Evolutionary conservation across 2,329 filamentous ascomycete genomes (phyloP).

Genomic region (Tolypocladium guangdongense): DNA sequence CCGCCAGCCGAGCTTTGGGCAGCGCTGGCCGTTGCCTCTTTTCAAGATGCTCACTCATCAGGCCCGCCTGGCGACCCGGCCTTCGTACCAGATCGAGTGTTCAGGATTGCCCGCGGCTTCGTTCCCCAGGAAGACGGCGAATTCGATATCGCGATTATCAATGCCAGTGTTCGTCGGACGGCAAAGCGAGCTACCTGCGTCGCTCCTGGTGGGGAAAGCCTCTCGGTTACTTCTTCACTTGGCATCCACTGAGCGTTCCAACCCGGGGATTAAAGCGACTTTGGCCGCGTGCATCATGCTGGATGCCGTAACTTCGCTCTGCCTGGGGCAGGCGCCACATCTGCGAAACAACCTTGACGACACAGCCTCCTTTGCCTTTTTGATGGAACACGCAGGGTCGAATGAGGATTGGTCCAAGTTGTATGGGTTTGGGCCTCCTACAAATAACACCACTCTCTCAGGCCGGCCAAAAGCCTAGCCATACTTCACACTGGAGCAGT

Average conservation of each 20-base stretch:
- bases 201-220: slow-evolving; percentile 55
- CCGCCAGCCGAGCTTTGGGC: slow-evolving; percentile 49
- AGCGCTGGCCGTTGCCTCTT: slow-evolving; percentile 44
- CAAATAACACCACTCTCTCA: neutral
- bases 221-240: slow-evolving; percentile 31
- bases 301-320: slow-evolving; percentile 23
- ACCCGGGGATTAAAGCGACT: slow-evolving; percentile 11
- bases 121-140: slow-evolving; percentile 37
- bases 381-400: neutral
- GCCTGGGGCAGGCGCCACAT: neutral
- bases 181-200: slow-evolving; percentile 45
- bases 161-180: slow-evolving; percentile 45
- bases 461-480: neutral
- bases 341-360: too few relatives aligned
- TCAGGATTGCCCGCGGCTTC: slow-evolving; percentile 35
- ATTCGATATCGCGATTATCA: slow-evolving; percentile 29
- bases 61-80: slow-evolving; percentile 1
- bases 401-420: neutral
- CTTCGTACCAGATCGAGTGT: slow-evolving; percentile 27
- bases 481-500: neutral
- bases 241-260: slow-evolving; percentile 4
- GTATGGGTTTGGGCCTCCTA: neutral
- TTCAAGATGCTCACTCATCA: slow-evolving; percentile 31
- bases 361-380: neutral
- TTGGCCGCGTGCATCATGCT: slow-evolving; percentile 49